Percentiles rank a stretch among this genome's conserved stretches.
These are phyloP conservation scores for Macrolepiota albuminosa DNA, from an alignment of 768 basidiomycete genomes.

Conservation along the genomic window DNA sequence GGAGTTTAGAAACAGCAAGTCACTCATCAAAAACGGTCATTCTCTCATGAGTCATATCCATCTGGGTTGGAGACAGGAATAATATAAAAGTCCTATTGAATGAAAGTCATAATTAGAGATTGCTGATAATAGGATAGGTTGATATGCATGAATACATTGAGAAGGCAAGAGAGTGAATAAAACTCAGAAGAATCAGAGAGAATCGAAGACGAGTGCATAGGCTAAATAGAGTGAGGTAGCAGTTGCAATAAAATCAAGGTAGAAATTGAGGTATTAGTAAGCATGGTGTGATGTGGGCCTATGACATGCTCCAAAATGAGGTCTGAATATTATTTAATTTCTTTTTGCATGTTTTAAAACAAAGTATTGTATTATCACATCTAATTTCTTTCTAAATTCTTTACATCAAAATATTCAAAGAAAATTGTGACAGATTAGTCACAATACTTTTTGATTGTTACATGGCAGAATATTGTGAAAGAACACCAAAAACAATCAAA, in stretches of 20 bases:
- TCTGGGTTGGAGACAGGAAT: constrained; percentile 67
- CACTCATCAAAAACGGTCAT: constrained; percentile 58
- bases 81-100: constrained; percentile 55
- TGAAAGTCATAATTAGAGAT: not conserved
- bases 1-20: not conserved
- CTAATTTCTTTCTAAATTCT: too few relatives aligned
- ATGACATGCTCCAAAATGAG: too few relatives aligned
- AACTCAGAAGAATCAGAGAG: constrained; percentile 41
- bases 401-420: too few relatives aligned
- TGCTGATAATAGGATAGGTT: constrained; percentile 1
- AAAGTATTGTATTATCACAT: too few relatives aligned
- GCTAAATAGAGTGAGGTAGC: constrained; percentile 68
- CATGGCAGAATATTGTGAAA: too few relatives aligned
- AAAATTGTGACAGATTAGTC: too few relatives aligned
- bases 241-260: constrained; percentile 49
- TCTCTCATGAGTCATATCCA: constrained; percentile 69
- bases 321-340: too few relatives aligned
- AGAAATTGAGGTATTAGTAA: too few relatives aligned
- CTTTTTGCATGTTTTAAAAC: too few relatives aligned
- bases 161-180: constrained; percentile 42
- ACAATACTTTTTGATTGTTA: too few relatives aligned
- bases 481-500: too few relatives aligned
- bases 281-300: too few relatives aligned
- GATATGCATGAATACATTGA: constrained; percentile 46
- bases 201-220: constrained; percentile 58